A percentile compares a stretch with the other conserved stretches of the same genome.
Evolutionary conservation across 2,329 filamentous ascomycete genomes (phyloP).

Genomic region (Lachnellula hyalina): DNA sequence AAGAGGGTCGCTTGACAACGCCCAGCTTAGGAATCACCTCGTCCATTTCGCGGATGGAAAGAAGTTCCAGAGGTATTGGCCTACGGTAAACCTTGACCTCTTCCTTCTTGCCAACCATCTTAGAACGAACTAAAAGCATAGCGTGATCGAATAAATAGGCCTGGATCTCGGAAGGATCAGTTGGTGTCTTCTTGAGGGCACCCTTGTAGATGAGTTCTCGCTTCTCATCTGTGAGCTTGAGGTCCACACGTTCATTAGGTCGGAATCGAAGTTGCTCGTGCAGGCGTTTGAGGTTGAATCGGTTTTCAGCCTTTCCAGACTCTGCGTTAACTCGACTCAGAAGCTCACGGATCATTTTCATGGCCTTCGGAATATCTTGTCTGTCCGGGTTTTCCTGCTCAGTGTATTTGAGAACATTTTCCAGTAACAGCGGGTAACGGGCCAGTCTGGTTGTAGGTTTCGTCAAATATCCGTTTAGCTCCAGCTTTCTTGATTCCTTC

Average conservation of each 20-base stretch:
- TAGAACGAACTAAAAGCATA: constrained; percentile 83
- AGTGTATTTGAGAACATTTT: constrained; percentile 88
- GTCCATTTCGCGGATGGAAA: constrained; percentile 96
- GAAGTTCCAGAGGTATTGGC: constrained; percentile 88
- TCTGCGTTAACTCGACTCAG: constrained; percentile 86
- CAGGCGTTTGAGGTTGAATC: constrained; percentile 88
- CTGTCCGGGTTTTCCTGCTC: constrained; percentile 85
- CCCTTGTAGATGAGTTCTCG: constrained; percentile 94
- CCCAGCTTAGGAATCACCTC: constrained; percentile 81
- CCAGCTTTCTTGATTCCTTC: constrained; percentile 93
- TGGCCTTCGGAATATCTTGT: constrained; percentile 84
- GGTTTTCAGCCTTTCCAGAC: constrained; percentile 94
- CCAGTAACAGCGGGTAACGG: constrained; percentile 85
- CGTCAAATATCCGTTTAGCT: constrained; percentile 94
- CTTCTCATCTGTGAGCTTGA: constrained; percentile 90
- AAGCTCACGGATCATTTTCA: constrained; percentile 80
- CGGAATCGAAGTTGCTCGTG: constrained; percentile 90
- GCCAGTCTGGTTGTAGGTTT: constrained; percentile 95
- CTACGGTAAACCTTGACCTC: constrained; percentile 92
- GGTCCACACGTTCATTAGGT: constrained; percentile 82
- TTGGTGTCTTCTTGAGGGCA: constrained; percentile 84
- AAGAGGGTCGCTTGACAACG: constrained; percentile 79
- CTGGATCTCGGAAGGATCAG: constrained; percentile 83
- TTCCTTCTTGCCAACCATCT: constrained; percentile 87
- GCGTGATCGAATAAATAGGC: constrained; percentile 97